A percentile compares a stretch with the other conserved stretches of the same genome.
These are phyloP conservation scores for Fagopyrum tataricum DNA, from an alignment of 148 eudicot genomes.

Conservation along the genomic window DNA sequence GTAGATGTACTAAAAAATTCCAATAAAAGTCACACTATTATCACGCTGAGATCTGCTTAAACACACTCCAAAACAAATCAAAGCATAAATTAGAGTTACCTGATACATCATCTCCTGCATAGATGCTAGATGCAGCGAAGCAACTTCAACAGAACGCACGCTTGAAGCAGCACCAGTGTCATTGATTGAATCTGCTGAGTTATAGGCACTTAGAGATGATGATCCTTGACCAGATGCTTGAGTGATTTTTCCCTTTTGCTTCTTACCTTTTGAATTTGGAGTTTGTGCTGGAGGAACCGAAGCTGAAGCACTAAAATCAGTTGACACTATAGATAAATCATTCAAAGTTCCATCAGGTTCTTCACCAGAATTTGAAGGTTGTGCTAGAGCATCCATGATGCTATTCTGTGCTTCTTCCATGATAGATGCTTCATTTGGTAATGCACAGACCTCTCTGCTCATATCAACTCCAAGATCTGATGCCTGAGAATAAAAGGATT, in stretches of 20 bases:
- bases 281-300: conserved; percentile 32
- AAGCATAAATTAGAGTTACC: conserved; percentile 30
- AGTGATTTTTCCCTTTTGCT: conserved; percentile 51
- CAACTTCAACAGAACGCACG: conserved; percentile 33
- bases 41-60: background rate
- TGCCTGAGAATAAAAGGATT: conserved; percentile 78
- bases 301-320: conserved; percentile 28
- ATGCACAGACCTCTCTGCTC: conserved; percentile 15
- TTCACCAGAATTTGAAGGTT: conserved; percentile 42
- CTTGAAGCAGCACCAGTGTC: conserved; percentile 41
- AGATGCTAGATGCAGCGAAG: conserved; percentile 35
- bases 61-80: background rate
- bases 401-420: conserved; percentile 39
- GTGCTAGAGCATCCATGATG: conserved; percentile 23
- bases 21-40: background rate
- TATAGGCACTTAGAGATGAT: conserved; percentile 47
- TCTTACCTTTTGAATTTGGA: conserved; percentile 51
- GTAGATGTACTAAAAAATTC: background rate
- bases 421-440: conserved; percentile 35
- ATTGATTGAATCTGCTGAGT: conserved; percentile 41
- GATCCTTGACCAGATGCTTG: conserved; percentile 55
- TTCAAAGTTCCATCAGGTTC: conserved; percentile 35
- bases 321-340: conserved; percentile 31
- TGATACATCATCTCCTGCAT: conserved; percentile 54
- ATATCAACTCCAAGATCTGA: conserved; percentile 71